These are phyloP conservation scores for Claviceps pazoutovae DNA, from an alignment of 2,329 filamentous ascomycete species.

Conservation along the genomic window DNA sequence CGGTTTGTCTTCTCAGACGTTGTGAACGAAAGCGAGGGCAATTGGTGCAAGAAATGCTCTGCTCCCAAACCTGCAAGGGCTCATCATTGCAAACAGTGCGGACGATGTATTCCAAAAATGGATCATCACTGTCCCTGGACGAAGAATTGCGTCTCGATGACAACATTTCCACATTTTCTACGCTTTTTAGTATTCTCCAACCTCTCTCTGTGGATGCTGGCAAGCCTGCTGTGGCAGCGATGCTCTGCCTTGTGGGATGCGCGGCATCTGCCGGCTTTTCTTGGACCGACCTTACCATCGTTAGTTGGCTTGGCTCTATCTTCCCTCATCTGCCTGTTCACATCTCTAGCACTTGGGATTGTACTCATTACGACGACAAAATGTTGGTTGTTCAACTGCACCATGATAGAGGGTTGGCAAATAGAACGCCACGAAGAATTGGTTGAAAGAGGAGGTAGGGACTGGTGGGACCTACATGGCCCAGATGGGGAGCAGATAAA, in stretches of 20 bases:
- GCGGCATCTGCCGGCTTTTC: slow-evolving; percentile 57
- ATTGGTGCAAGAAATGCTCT: slow-evolving; percentile 65
- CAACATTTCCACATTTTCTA: slow-evolving; percentile 69
- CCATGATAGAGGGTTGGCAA: slow-evolving; percentile 73
- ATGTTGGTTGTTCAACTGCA: slow-evolving; percentile 53
- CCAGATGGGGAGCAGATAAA: slow-evolving; percentile 27
- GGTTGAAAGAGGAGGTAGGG: slow-evolving; percentile 31
- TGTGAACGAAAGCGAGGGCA: slow-evolving; percentile 19
- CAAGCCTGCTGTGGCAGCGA: slow-evolving; percentile 45
- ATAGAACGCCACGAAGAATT: slow-evolving; percentile 48
- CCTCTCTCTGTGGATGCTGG: slow-evolving; percentile 47
- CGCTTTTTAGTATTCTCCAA: slow-evolving; percentile 64
- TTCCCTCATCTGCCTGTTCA: slow-evolving; percentile 40
- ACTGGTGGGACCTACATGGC: slow-evolving; percentile 28
- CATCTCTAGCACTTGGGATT: slow-evolving; percentile 47
- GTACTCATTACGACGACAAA: slow-evolving; percentile 50
- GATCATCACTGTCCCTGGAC: slow-evolving; percentile 85
- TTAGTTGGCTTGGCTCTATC: slow-evolving; percentile 50
- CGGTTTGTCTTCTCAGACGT: slow-evolving; percentile 31
- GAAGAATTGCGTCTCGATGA: slow-evolving; percentile 67
- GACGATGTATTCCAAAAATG: slow-evolving; percentile 65
- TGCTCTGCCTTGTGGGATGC: slow-evolving; percentile 46
- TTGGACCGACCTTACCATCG: slow-evolving; percentile 49
- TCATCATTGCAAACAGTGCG: slow-evolving; percentile 70
- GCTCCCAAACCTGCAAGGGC: slow-evolving; percentile 61